Evolutionary conservation across 2,329 filamentous ascomycete species (phyloP), one percentile per base, ranked within the genome.

Genomic region (Bretziella fagacearum): DNA sequence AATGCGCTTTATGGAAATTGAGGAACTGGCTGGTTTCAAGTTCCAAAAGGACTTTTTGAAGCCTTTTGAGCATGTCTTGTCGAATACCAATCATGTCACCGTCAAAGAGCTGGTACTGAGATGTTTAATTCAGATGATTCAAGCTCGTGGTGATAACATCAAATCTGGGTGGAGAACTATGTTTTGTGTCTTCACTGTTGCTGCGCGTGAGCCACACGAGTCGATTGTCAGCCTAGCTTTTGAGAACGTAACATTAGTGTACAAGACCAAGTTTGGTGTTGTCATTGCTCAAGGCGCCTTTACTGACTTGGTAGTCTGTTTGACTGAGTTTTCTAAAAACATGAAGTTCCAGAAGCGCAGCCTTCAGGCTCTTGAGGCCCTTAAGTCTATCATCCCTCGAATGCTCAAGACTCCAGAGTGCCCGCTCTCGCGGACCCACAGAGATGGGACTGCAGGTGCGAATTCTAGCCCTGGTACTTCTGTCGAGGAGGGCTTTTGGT

Each of bases 11-110:
- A 84, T 98, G 82, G 91, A 98, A 62, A 86, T 96, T 51, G 91
- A 94, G 60, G 91, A 99, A 61, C 65, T 99, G 55, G 85, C 91
- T 1, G 91, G 93, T 57, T 99, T 99, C 74, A 96, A 96, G 62
- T 99, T 99, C 59, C 91, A 99, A 57, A 99, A 99, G 61, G 89
- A 99, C 60, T 98, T 99, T 61, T 65, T 98, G 46, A 96, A 95
- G 63, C 91, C 93, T 0, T 99, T 98, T 56, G 89, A 98, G 65
- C 85, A 96, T 60, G 86, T 99, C 55, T 84, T 98, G 66, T 80
- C 83, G 49, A 96, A 98, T 60, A 91, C 86, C 35, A 84, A 71
- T 53, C 85, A 91, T 53, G 79, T 94, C 15, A 79, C 84, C 1
- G 91, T 99, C 56, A 98, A 98, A 63, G 91, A 99, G 56, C 89